Evolutionary conservation across 2,329 filamentous ascomycete genomes (phyloP), one percentile per base, ranked within the genome.

Genomic region (Shiraia bambusicola): DNA sequence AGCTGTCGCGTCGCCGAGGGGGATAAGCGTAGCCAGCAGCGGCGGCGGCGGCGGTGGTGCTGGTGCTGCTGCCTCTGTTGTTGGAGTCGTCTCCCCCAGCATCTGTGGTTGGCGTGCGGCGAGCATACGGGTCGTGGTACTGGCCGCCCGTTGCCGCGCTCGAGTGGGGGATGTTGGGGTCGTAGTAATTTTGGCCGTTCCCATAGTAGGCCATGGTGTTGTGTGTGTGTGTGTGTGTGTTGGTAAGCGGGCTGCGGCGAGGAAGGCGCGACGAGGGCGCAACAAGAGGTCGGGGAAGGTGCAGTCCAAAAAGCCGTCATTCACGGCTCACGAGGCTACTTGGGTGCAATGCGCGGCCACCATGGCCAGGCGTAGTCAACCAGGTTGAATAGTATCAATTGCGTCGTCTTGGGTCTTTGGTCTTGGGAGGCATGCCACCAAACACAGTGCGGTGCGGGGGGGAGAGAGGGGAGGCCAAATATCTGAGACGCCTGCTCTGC

Each of bases 41-140:
- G 8, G 19, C 4, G 19, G 4, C 19, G 19, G 19, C 8, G 19
- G 19, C 19, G 4, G n/a, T n/a, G n/a, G n/a, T n/a, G n/a, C n/a
- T n/a, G n/a, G n/a, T n/a, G n/a, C n/a, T n/a, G n/a, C n/a, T n/a
- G n/a, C n/a, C 68, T 42, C 72, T 58, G 16, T 58, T 70, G 40
- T 82, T 80, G 34, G 73, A 70, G 65, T 92, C 87, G 66, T 93
- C 88, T 51, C 85, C 87, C 4, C 19, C 19, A 53, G 78, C 81
- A 66, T 89, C 84, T 72, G 88, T 90, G 72, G 86, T 92, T 34
- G 81, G 78, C 51, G 81, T 78, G 52, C 86, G 77, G 45, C 71
- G 71, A 49, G 74, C 52, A 49, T 69, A 61, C n/a, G 59, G 49
- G 45, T 64, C 62, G 40, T 65, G 64, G 43, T 69, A 67, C 31